These are phyloP conservation scores for Ajuga chamaepitys DNA, from an alignment of 257 asterid species.

Conservation along the genomic window DNA sequence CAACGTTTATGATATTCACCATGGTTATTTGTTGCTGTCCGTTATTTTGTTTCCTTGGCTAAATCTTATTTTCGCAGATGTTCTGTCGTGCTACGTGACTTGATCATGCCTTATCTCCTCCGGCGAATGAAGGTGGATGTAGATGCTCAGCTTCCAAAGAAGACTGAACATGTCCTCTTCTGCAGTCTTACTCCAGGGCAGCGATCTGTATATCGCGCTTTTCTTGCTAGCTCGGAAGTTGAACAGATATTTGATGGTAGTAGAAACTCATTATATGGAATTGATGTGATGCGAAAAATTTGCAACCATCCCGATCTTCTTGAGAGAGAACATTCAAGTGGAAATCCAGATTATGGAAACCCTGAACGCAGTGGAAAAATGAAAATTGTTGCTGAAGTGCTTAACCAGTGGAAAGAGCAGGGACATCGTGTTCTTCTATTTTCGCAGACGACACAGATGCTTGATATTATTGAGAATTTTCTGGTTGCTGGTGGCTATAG, in stretches of 20 bases:
- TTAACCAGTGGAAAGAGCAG: constrained; percentile 91
- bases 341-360: constrained; percentile 91
- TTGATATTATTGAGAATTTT: constrained; percentile 86
- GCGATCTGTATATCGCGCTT: constrained; percentile 85
- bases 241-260: constrained; percentile 86
- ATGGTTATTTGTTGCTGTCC: neutral
- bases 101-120: constrained; percentile 98
- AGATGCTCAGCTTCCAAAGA: constrained; percentile 82
- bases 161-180: constrained; percentile 96
- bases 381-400: constrained; percentile 85
- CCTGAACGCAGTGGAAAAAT: constrained; percentile 88
- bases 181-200: constrained; percentile 89
- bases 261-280: constrained; percentile 84
- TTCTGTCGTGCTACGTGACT: constrained; percentile 93
- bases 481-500: constrained; percentile 38
- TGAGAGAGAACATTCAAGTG: constrained; percentile 81
- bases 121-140: constrained; percentile 97
- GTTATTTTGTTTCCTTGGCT: neutral
- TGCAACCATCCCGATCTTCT: constrained; percentile 99
- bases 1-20: neutral
- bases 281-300: constrained; percentile 95
- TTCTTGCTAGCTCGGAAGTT: constrained; percentile 98
- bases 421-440: constrained; percentile 97
- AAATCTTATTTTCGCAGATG: constrained; percentile 51
- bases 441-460: constrained; percentile 96